Percentiles rank a stretch among this genome's conserved stretches.
phyloP scores from a whole-genome alignment of 208 protist genomes.

The Naegleria fowleri region DNA sequence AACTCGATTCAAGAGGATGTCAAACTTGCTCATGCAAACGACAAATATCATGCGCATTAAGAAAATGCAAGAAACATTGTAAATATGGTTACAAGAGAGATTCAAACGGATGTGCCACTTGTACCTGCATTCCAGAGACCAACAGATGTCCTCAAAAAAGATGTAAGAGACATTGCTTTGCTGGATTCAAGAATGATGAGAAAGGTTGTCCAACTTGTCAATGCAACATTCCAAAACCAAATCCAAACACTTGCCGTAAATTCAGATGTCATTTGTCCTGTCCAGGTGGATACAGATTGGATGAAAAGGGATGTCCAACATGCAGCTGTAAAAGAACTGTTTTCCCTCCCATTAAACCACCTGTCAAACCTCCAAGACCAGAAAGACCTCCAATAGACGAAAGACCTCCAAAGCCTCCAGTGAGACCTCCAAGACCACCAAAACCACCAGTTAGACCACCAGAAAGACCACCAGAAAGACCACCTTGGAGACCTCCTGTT shows the following conservation, averaged over 20 bases:
- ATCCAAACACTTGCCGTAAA: not conserved
- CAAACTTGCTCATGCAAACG: not conserved
- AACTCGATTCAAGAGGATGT: not conserved
- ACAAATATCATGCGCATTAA: not conserved
- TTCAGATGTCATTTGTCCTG: not conserved
- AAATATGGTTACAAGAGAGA: not conserved
- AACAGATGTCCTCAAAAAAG: not conserved
- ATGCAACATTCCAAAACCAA: not conserved
- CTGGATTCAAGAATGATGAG: not conserved
- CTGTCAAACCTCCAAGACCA: not conserved
- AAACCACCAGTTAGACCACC: no score
- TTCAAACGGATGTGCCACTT: not conserved
- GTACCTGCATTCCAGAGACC: not conserved
- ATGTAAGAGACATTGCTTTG: not conserved
- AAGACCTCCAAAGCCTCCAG: not conserved
- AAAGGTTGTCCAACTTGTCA: not conserved
- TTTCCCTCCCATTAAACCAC: not conserved
- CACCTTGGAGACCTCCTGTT: not conserved
- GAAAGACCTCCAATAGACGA: not conserved
- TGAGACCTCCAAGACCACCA: not conserved
- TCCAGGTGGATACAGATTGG: not conserved
- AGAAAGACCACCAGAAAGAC: not conserved
- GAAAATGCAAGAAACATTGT: not conserved
- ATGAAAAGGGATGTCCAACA: not conserved
- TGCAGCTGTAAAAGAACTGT: not conserved